These are phyloP conservation scores for Capsicum pubescens DNA, from an alignment of 257 asterid genomes.

Conservation along the genomic window DNA sequence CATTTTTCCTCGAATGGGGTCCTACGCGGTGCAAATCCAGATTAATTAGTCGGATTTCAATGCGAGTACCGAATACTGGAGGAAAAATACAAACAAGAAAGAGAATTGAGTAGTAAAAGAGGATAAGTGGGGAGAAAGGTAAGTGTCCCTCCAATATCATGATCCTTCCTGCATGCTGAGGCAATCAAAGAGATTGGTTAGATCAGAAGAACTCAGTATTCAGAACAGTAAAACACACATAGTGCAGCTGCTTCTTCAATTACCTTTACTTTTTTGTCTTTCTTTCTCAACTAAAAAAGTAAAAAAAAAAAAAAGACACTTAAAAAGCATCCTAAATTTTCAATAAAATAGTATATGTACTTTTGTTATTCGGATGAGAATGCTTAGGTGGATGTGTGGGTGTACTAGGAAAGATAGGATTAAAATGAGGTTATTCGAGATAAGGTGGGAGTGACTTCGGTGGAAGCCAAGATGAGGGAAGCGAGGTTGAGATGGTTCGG, in stretches of 20 bases:
- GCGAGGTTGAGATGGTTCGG: too few relatives aligned
- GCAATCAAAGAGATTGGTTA: constrained; percentile 48
- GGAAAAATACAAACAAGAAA: not conserved
- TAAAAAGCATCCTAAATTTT: not conserved
- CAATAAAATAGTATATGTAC: not conserved
- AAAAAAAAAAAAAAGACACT: not conserved
- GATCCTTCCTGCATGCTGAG: constrained; percentile 44
- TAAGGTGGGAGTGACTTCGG: too few relatives aligned
- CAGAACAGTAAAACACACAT: constrained; percentile 4
- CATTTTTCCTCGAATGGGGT: too few relatives aligned
- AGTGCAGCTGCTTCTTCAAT: constrained; percentile 31
- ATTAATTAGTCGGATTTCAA: too few relatives aligned
- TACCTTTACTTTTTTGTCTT: not conserved
- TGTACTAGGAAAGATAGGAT: too few relatives aligned
- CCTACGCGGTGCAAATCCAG: too few relatives aligned
- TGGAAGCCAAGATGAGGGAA: too few relatives aligned
- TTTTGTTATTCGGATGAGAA: not conserved
- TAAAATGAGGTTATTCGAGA: too few relatives aligned
- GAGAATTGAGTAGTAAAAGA: constrained; percentile 9
- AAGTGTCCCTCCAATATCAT: not conserved
- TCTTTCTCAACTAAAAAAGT: not conserved
- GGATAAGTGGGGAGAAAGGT: constrained; percentile 39
- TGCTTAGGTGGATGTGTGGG: too few relatives aligned
- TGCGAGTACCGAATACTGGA: too few relatives aligned
- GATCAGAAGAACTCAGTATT: constrained; percentile 26